phyloP scores from a whole-genome alignment of 176 grass and related monocot species.

The Oryza glaberrima region DNA sequence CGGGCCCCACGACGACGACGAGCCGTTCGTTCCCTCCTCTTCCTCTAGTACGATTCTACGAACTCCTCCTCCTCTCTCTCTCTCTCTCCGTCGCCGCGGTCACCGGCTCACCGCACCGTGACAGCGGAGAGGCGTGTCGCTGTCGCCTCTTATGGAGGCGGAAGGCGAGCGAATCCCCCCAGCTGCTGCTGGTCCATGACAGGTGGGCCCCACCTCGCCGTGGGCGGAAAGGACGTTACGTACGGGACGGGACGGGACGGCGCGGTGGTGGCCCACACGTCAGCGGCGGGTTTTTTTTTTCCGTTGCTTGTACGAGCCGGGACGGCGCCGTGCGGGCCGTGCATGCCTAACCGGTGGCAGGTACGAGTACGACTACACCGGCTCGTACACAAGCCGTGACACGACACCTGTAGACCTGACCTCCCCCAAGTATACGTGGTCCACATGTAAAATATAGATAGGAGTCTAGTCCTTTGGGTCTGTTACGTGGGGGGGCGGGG shows the following conservation, averaged over 20 bases:
- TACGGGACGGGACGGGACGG: neutral
- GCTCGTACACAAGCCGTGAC: neutral
- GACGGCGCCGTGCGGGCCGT: slow-evolving; percentile 8
- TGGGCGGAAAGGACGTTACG: neutral
- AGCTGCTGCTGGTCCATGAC: neutral
- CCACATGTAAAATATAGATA: neutral
- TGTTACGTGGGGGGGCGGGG: neutral
- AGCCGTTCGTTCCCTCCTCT: slow-evolving; percentile 10
- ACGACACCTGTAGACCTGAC: neutral
- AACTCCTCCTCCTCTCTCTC: too few relatives aligned
- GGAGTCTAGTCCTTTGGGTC: neutral
- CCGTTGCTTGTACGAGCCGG: neutral
- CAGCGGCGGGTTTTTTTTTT: neutral
- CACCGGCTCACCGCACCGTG: neutral
- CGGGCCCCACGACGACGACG: slow-evolving; percentile 26
- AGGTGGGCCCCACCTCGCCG: neutral
- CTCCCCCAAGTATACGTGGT: neutral
- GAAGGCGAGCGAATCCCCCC: neutral
- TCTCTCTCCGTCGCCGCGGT: neutral
- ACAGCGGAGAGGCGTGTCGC: slow-evolving; percentile 32
- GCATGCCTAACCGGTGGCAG: slow-evolving; percentile 9
- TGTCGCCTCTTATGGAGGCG: slow-evolving; percentile 33
- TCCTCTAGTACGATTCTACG: neutral
- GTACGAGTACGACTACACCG: neutral
- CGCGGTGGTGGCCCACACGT: slow-evolving; percentile 34